phyloP scores from a whole-genome alignment of 306 rosid genomes.

The Cicer chorassanicum region DNA sequence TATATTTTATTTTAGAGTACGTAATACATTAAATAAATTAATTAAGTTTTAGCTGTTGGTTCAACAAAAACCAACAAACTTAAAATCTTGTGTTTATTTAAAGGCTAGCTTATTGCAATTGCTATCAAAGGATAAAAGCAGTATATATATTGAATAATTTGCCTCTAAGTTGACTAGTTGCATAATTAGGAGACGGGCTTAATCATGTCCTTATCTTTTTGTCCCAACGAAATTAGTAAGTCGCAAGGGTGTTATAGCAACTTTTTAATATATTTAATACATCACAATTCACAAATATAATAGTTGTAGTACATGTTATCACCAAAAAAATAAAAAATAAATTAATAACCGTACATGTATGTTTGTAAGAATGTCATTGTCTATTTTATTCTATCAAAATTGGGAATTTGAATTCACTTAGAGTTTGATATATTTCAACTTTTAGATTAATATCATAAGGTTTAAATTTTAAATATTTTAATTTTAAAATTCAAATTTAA shows the following conservation, averaged over 20 bases:
- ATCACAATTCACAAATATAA: neutral
- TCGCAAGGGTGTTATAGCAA: conserved; percentile 31
- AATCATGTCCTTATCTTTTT: conserved; percentile 43
- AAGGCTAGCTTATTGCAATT: conserved; percentile 9
- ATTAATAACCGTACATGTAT: neutral
- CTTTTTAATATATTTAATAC: conserved; percentile 32
- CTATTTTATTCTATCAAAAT: neutral
- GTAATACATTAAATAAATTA: no score
- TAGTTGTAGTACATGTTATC: neutral
- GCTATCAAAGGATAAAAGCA: neutral
- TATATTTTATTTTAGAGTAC: no score
- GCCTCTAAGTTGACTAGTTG: conserved; percentile 13
- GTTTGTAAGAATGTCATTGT: neutral
- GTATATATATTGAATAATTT: conserved; percentile 9
- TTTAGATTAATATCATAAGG: no score
- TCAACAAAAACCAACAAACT: neutral
- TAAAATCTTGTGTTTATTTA: conserved; percentile 8
- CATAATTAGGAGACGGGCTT: conserved; percentile 38
- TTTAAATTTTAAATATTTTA: no score
- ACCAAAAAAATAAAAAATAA: neutral
- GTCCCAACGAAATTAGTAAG: conserved; percentile 30
- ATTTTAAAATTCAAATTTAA: no score
- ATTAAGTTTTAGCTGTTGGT: neutral
- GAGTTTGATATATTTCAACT: no score
- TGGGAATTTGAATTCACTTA: neutral